Base-by-base conservation (phyloP, 345 rosid species). In the Triadica sebifera region DNA sequence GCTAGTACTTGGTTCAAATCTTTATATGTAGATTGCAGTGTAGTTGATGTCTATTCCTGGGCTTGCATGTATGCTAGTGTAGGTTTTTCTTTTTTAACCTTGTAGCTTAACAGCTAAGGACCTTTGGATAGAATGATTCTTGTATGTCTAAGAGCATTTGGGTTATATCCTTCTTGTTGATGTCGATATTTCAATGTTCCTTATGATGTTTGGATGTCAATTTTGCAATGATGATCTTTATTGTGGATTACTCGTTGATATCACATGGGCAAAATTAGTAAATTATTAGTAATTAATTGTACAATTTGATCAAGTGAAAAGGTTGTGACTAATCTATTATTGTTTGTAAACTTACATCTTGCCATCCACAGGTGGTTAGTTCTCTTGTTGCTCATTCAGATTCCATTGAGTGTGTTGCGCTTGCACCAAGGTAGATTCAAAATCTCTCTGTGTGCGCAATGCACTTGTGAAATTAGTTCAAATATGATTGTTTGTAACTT, bases 361-460 rank as follows among this genome's bases (percentile, higher is more conserved):
- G 43, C 60, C 49, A 2, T 75, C 52, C 55, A 83, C 87, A 94
- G 98, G 98, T 94, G 58, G 97, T 89, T 74, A 87, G 81, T 72
- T 85, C 97, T 76, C 74, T 93, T 78, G 50, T 68, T 77, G 82
- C 86, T 77, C 98, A 89, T 71, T 70, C 88, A 2, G 92, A 89
- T 81, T 92, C 97, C 20, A 74, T 94, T 49, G 96, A 89, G 83
- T 90, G 90, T 70, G 78, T 86, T 65, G 90, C 82, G 46, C 84
- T 92, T 75, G 85, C 97, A 73, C 88, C 87, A 58, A 88, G 87
- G 96, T 91, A 86, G 19, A 51, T 24, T 53, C 29, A 38, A 6
- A 37, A 10, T 50, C 75, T 65, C 25, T 64, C 4, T 50, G 0
- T 66, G 22, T 65, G 51, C 37, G n/a, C 34, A 29, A 29, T 29